Evolutionary conservation across 2,329 filamentous ascomycete genomes (phyloP).

Genomic region (Fusarium dimerum): DNA sequence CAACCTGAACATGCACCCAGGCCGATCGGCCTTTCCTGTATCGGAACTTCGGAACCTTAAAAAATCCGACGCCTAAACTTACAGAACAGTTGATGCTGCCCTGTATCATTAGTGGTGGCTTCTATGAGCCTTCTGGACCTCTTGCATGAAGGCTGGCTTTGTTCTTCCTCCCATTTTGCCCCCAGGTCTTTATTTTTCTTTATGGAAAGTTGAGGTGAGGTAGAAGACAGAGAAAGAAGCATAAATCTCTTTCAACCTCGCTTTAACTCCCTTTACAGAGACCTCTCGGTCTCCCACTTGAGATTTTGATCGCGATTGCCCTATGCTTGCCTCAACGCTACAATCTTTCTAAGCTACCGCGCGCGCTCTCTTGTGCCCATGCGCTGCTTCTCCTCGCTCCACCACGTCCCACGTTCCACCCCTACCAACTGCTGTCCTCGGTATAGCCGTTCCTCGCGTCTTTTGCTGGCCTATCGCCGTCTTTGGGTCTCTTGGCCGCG

Average conservation of each 20-base stretch:
- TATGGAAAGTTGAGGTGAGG: not conserved
- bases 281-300: not conserved
- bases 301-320: not conserved
- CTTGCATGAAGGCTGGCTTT: constrained; percentile 19
- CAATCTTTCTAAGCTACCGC: not conserved
- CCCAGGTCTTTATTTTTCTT: constrained; percentile 15
- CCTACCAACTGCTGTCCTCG: constrained; percentile 22
- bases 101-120: not conserved
- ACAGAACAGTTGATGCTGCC: constrained; percentile 9
- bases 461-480: constrained; percentile 16
- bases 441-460: constrained; percentile 24
- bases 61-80: constrained; percentile 23
- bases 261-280: not conserved
- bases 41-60: constrained; percentile 18
- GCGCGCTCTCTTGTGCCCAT: constrained; percentile 12
- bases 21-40: constrained; percentile 7
- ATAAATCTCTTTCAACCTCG: not conserved
- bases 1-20: not conserved
- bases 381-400: constrained; percentile 27
- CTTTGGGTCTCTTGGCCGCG: constrained; percentile 5
- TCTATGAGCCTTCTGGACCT: constrained; percentile 21
- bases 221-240: not conserved
- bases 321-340: not conserved
- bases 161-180: constrained; percentile 17
- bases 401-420: constrained; percentile 29